Base-by-base conservation (phyloP, 805 yeast genomes). In the Citeromyces matritensis region DNA sequence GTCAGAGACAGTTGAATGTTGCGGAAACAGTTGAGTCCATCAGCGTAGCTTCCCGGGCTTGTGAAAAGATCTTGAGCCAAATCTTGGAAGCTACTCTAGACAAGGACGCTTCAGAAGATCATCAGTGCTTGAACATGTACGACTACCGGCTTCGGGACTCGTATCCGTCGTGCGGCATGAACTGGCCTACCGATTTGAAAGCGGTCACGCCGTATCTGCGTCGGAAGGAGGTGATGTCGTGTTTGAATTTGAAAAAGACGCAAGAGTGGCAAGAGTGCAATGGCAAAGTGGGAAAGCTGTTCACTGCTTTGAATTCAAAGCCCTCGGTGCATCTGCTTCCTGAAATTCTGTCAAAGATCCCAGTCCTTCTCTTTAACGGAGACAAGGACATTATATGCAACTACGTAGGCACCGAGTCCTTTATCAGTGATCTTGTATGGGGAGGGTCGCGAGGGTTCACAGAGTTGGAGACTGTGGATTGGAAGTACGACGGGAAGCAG, bases 331-430 rank as follows among this genome's bases (percentile, higher is more conserved):
- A 63, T 12, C 51, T 84, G 27, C 50, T 91, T n/a, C 88, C 94
- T 0, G 59, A 52, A 0, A 43, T 91, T 15, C 55, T 86, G 27
- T 59, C 62, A 29, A 49, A 69, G 27, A 49, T 72, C 11, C 78
- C 79, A 9, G 58, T 91, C 9, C 51, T 83, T 43, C 57, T 91
- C 33, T 84, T 84, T 57, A 78, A 79, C 44, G 98, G 98, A 28
- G 84, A 80, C 41, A 69, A 75, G 42, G 98, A 91, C 53, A 65
- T 83, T 29, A 80, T 91, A 34, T 91, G 98, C 57, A 91, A 91
- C 47, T 69, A 72, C 44, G 42, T 65, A 27, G 94, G 96, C 14
- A 73, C 83, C 2, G 77, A 79, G 41, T 61, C 65, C 41, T 53
- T 80, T 50, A 74, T 86, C 30, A 50, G 63, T 6, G 59, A 68